Evolutionary conservation across 2,329 filamentous ascomycete species (phyloP).

Genomic region (Xylaria sp.): DNA sequence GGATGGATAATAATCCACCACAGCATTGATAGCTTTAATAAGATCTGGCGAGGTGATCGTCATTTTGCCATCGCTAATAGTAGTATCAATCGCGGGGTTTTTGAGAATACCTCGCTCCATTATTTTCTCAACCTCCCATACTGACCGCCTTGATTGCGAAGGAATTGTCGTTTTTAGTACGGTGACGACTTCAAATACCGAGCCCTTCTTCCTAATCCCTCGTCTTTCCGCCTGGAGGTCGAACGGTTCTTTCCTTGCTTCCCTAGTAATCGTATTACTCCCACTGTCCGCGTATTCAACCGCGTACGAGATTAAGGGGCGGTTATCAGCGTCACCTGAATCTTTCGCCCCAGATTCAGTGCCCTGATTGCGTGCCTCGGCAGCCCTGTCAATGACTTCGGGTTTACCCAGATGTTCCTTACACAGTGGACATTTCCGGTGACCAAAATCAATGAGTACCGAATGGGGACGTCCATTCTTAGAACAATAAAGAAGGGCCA

Average conservation of each 20-base stretch:
- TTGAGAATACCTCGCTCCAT: not conserved
- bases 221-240: not conserved
- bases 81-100: not conserved
- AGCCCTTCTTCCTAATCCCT: not conserved
- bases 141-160: not conserved
- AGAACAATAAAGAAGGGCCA: not conserved
- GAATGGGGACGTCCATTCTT: not conserved
- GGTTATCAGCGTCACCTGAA: not conserved
- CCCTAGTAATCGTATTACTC: not conserved
- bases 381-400: not conserved
- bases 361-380: not conserved
- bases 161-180: not conserved
- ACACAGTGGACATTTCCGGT: not conserved
- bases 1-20: not conserved
- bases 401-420: not conserved
- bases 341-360: no score
- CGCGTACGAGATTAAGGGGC: not conserved
- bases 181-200: not conserved
- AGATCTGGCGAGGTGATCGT: not conserved
- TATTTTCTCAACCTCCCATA: not conserved
- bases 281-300: not conserved
- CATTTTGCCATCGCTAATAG: not conserved
- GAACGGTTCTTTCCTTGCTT: not conserved
- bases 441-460: not conserved
- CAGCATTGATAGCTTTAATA: not conserved